Conservation (phyloP, 208 protist species). For the Crithidia brevicula region DNA sequence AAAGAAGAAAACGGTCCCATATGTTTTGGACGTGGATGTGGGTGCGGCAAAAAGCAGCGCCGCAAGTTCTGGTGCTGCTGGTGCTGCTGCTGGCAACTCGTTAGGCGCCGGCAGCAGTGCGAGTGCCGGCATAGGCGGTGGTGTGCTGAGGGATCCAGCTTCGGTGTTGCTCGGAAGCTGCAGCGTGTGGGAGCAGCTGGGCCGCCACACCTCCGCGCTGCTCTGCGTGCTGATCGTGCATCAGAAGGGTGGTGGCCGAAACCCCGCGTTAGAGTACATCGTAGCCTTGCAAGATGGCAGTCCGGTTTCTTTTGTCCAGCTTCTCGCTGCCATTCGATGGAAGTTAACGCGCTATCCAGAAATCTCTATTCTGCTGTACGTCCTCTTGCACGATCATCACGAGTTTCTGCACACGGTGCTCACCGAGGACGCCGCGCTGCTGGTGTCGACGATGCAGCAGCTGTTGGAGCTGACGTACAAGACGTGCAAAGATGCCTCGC, state of each 20-base stretch:
- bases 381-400: slow-evolving; percentile 70
- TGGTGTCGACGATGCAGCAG: slow-evolving; percentile 50
- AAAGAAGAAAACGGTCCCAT: neutral
- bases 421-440: slow-evolving; percentile 31
- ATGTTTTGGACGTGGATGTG: slow-evolving; percentile 21
- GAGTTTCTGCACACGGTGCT: slow-evolving; percentile 57
- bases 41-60: neutral
- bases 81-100: too few species aligned
- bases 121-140: neutral
- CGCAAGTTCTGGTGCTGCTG: too few species aligned
- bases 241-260: slow-evolving; percentile 64
- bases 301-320: slow-evolving; percentile 34
- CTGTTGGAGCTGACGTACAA: slow-evolving; percentile 56
- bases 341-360: slow-evolving; percentile 50
- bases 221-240: slow-evolving; percentile 68
- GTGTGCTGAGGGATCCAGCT: slow-evolving; percentile 22
- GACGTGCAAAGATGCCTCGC: slow-evolving; percentile 20
- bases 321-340: slow-evolving; percentile 47
- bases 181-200: slow-evolving; percentile 45
- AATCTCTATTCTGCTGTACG: slow-evolving; percentile 73
- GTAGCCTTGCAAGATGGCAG: slow-evolving; percentile 30
- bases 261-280: slow-evolving; percentile 58
- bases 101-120: neutral
- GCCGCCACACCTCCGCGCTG: slow-evolving; percentile 60
- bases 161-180: slow-evolving; percentile 33